These are phyloP conservation scores for Yamadazyma epiphylla DNA, from an alignment of 1,139 yeast genomes.

Conservation along the genomic window DNA sequence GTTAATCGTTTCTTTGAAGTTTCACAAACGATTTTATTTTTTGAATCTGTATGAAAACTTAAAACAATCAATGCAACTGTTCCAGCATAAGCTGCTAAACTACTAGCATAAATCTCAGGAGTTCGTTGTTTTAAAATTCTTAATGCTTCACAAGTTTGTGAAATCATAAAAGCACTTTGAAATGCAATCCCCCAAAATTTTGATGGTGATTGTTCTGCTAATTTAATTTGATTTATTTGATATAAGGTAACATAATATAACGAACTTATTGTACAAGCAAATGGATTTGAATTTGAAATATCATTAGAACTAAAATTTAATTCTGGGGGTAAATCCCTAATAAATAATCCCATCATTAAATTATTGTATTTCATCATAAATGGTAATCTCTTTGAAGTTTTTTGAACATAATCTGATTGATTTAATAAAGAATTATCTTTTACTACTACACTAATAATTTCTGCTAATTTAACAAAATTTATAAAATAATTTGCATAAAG, in stretches of 20 bases:
- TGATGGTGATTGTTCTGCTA: constrained; percentile 49
- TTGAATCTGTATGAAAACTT: constrained; percentile 13
- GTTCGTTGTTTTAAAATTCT: constrained; percentile 4
- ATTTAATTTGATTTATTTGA: constrained; percentile 65
- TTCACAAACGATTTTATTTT: constrained; percentile 11
- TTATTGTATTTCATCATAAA: constrained; percentile 66
- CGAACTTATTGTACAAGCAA: constrained; percentile 58
- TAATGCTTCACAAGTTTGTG: constrained; percentile 15
- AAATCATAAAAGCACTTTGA: constrained; percentile 77
- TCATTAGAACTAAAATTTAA: constrained; percentile 59
- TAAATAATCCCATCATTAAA: constrained; percentile 73
- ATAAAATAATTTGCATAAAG: constrained; percentile 52
- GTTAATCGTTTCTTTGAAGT: constrained; percentile 11
- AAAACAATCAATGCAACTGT: constrained; percentile 12
- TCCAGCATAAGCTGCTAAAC: constrained; percentile 10
- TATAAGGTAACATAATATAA: constrained; percentile 69
- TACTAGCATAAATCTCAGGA: constrained; percentile 6
- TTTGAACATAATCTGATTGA: constrained; percentile 48
- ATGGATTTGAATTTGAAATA: constrained; percentile 52
- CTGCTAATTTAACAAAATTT: constrained; percentile 60
- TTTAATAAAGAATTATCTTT: constrained; percentile 60
- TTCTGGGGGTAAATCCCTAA: constrained; percentile 58
- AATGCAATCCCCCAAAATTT: constrained; percentile 81
- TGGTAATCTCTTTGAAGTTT: constrained; percentile 29
- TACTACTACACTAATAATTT: constrained; percentile 64